Evolutionary conservation across 1,139 yeast genomes (phyloP).

Genomic region (Protomyces lactucae-debilis): DNA sequence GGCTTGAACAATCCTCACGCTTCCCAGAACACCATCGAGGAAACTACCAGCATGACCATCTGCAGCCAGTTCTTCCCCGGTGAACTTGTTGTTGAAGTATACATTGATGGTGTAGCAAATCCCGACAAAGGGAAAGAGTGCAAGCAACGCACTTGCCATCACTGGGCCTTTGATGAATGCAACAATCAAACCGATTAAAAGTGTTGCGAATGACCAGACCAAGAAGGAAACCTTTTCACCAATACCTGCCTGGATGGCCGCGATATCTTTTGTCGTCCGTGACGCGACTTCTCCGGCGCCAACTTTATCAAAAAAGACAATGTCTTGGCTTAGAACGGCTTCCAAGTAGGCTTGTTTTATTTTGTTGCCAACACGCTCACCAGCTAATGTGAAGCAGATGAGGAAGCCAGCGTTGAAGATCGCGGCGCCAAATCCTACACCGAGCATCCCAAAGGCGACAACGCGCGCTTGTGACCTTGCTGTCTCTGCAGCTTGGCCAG

Average conservation of each 20-base stretch:
- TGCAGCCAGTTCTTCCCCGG: conserved; percentile 36
- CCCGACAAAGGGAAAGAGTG: conserved; percentile 42
- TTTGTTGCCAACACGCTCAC: conserved; percentile 44
- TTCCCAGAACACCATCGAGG: conserved; percentile 46
- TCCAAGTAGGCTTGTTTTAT: conserved; percentile 42
- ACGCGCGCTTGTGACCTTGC: conserved; percentile 12
- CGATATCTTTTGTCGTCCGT: conserved; percentile 46
- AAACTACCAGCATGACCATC: conserved; percentile 42
- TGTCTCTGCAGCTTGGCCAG: conserved; percentile 3
- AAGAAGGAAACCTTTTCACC: conserved; percentile 46
- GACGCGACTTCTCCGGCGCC: conserved; percentile 47
- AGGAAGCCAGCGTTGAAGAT: conserved; percentile 34
- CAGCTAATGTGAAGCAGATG: conserved; percentile 39
- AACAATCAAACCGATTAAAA: conserved; percentile 43
- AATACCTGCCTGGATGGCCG: conserved; percentile 45
- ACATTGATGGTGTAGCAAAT: conserved; percentile 36
- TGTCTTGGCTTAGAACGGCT: conserved; percentile 44
- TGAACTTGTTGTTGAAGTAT: conserved; percentile 37
- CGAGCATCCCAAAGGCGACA: conserved; percentile 19
- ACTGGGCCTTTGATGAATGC: conserved; percentile 44
- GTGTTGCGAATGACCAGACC: conserved; percentile 41
- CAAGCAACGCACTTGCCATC: conserved; percentile 41
- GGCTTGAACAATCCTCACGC: conserved; percentile 45
- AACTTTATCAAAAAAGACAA: conserved; percentile 45
- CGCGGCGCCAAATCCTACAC: conserved; percentile 34